Base-by-base conservation (phyloP, 2,329 filamentous ascomycete species). In the Neonectria magnoliae region DNA sequence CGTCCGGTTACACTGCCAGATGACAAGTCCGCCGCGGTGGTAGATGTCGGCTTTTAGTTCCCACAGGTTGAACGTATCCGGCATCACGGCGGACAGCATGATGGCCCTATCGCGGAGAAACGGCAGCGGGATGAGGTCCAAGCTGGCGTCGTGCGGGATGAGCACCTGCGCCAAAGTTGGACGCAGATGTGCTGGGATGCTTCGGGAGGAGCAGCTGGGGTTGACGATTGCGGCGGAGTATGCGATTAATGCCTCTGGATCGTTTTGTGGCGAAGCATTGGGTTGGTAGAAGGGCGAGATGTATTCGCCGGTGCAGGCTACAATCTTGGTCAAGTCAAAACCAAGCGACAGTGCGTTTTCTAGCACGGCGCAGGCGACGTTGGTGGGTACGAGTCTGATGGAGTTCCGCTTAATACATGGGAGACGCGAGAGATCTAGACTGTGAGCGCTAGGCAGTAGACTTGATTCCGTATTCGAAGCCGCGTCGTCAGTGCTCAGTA, bases 11-110 rank as follows among this genome's bases (percentile, higher is more conserved):
- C 11, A 4, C 5, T 52, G 47, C 73, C 73, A 75, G 20, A 70
- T 64, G 5, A 38, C 63, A 20, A 76, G 22, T 0, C 74, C 74
- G 0, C 71, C 69, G 20, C 62, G 36, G 1, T 64, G 59, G 5
- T 73, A 75, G 2, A 76, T 68, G 33, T 76, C 74, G 1, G 69
- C 20, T 20, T 76, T 76, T 0, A 76, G 64, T 33, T 76, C 74
- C 68, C 67, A 70, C 0, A 64, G 50, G 8, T 73, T 72, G 1
- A 72, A 76, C 0, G 29, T 27, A 4, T 61, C 27, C 0, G 74
- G 74, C 57, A 73, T 64, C 0, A 68, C 66, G 2, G 68, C 70
- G 0, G 71, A 69, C 2, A 76, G 13, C 55, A 75, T 62, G 2
- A 76, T 76, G 1, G 71, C 72, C 7, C 68, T 53, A 5, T 76